Conservation (phyloP, 768 basidiomycete genomes). For the Multifurca ochricompacta region DNA sequence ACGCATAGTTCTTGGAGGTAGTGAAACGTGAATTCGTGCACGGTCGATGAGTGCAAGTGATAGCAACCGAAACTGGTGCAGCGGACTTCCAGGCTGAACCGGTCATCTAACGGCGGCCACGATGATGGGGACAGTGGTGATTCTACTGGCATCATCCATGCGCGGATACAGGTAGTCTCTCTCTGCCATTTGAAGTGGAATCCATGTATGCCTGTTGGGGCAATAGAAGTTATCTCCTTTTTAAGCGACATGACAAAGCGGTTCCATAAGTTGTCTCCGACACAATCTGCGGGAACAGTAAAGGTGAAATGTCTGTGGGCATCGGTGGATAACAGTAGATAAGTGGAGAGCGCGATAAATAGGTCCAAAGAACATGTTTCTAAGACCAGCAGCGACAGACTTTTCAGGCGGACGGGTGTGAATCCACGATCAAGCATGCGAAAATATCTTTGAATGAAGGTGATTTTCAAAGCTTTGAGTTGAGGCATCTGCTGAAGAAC, state of each 20-base stretch:
- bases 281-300: background rate
- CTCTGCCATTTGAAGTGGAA: slow-evolving; percentile 1
- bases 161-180: background rate
- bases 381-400: background rate
- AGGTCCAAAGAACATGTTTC: background rate
- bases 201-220: background rate
- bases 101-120: slow-evolving; percentile 2
- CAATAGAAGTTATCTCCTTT: background rate
- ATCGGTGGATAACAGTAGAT: background rate
- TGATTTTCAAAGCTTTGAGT: background rate
- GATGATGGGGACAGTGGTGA: background rate
- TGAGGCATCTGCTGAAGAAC: background rate
- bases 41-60: background rate
- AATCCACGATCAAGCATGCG: background rate
- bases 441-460: background rate
- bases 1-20: slow-evolving; percentile 4
- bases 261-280: background rate
- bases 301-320: slow-evolving; percentile 4
- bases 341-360: background rate
- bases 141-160: background rate
- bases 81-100: background rate
- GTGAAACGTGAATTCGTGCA: background rate
- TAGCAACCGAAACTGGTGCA: background rate
- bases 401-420: background rate
- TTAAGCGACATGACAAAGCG: background rate